Conservation (phyloP, 2,329 filamentous ascomycete genomes). For the Cyphellophora attinorum region DNA sequence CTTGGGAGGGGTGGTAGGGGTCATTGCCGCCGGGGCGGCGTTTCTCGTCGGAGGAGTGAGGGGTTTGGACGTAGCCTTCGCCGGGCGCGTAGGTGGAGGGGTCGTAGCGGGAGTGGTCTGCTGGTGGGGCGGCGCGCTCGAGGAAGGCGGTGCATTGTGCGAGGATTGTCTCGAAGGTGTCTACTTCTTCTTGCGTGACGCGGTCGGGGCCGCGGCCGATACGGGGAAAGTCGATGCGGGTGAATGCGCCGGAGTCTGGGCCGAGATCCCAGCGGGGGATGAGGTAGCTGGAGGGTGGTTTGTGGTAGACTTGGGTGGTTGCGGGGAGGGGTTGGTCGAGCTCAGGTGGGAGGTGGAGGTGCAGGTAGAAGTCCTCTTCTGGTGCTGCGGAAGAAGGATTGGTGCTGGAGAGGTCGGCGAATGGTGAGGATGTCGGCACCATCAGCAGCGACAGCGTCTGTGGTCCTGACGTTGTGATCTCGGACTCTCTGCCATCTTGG, state of each 20-base stretch:
- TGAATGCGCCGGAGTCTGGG: constrained; percentile 80
- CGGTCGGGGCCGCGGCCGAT: constrained; percentile 54
- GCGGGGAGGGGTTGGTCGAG: constrained; percentile 87
- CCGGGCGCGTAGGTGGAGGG: constrained; percentile 71
- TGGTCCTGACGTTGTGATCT: constrained; percentile 73
- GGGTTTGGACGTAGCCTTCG: constrained; percentile 57
- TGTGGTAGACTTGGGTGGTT: constrained; percentile 94
- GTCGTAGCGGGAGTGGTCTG: constrained; percentile 53
- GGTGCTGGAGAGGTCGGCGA: constrained; percentile 44
- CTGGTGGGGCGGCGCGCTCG: constrained; percentile 63
- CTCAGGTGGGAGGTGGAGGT: constrained; percentile 88
- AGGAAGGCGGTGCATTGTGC: constrained; percentile 97
- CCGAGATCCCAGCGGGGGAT: constrained; percentile 94
- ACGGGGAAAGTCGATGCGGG: constrained; percentile 78
- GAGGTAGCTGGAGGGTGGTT: constrained; percentile 83
- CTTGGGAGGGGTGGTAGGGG: constrained; percentile 18
- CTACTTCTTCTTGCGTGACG: constrained; percentile 79
- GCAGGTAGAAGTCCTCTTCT: constrained; percentile 92
- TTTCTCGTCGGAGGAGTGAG: constrained; percentile 9
- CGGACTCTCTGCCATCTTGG: constrained; percentile 72
- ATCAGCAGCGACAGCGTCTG: constrained; percentile 90
- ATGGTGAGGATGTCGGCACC: constrained; percentile 81
- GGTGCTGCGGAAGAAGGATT: constrained; percentile 46
- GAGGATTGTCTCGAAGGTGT: constrained; percentile 94
- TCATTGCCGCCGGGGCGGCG: constrained; percentile 17